phyloP scores from a whole-genome alignment of 2,329 filamentous ascomycete species.

The Curvularia sp. region DNA sequence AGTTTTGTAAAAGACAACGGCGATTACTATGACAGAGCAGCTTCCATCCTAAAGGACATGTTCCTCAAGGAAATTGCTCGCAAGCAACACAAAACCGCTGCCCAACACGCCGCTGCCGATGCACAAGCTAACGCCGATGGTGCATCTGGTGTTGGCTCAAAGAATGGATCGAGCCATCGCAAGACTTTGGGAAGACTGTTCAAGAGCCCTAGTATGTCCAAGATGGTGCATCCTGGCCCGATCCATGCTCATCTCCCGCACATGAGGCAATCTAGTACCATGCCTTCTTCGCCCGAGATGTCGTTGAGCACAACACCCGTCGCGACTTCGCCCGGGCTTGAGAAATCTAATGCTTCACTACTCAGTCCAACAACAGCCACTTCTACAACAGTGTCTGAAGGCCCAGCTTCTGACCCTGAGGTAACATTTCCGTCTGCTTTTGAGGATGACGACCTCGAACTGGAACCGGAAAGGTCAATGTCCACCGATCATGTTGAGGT shows the following conservation, averaged over 20 bases:
- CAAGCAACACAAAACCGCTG: slow-evolving; percentile 55
- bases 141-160: slow-evolving; percentile 32
- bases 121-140: slow-evolving; percentile 31
- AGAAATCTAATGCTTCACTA: slow-evolving; percentile 42
- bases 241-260: slow-evolving; percentile 47
- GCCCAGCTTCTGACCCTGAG: slow-evolving; percentile 43
- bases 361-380: slow-evolving; percentile 26
- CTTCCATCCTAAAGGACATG: slow-evolving; percentile 83
- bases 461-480: slow-evolving; percentile 35
- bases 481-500: slow-evolving; percentile 47
- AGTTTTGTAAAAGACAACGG: slow-evolving; percentile 99
- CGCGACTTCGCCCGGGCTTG: slow-evolving; percentile 53
- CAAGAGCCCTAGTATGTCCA: slow-evolving; percentile 70
- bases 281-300: slow-evolving; percentile 56
- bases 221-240: slow-evolving; percentile 55
- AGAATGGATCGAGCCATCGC: slow-evolving; percentile 50
- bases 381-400: slow-evolving; percentile 21
- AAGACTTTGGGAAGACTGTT: slow-evolving; percentile 64
- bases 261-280: slow-evolving; percentile 43
- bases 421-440: slow-evolving; percentile 37
- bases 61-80: slow-evolving; percentile 81
- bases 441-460: slow-evolving; percentile 32
- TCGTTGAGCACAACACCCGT: slow-evolving; percentile 52
- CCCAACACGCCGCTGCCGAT: slow-evolving; percentile 50
- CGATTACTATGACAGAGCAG: slow-evolving; percentile 93